phyloP scores from a whole-genome alignment of 441 rosid species.

The Brassica hybrid region DNA sequence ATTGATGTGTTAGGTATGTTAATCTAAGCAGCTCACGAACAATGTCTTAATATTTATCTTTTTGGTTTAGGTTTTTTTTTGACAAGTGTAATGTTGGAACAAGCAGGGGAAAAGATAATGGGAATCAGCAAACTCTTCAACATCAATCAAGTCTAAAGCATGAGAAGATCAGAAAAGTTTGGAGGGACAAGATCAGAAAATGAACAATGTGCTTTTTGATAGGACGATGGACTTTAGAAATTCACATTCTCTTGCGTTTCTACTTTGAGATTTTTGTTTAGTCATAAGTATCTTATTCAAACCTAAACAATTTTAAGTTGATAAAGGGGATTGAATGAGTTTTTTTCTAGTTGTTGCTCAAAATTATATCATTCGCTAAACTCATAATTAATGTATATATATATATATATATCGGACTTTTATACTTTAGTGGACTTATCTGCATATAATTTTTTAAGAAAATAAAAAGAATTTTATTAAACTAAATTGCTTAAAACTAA shows the following conservation, averaged over 20 bases:
- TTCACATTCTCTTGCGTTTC: background rate
- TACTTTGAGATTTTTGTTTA: background rate
- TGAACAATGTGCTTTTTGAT: background rate
- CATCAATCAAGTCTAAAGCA: conserved; percentile 5
- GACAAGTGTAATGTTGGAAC: background rate
- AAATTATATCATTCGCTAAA: background rate
- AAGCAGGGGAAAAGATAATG: conserved; percentile 4
- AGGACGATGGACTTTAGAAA: background rate
- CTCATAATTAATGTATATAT: background rate
- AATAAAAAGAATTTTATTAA: no score
- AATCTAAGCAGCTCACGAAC: background rate
- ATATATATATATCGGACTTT: background rate
- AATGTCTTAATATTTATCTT: background rate
- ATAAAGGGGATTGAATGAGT: background rate
- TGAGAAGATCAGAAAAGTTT: background rate
- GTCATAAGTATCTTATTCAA: no score
- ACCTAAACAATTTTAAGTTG: background rate
- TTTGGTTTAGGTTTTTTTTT: background rate
- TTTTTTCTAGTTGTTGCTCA: background rate
- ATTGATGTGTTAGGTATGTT: conserved; percentile 24
- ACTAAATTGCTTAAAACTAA: background rate
- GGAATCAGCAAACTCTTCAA: conserved; percentile 12
- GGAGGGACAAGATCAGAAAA: background rate
- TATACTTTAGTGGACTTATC: no score
- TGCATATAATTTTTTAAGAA: no score